Percentiles rank a stretch among this genome's conserved stretches.
phyloP scores from a whole-genome alignment of 2,329 filamentous ascomycete genomes.

The Cryphonectria radicalis region DNA sequence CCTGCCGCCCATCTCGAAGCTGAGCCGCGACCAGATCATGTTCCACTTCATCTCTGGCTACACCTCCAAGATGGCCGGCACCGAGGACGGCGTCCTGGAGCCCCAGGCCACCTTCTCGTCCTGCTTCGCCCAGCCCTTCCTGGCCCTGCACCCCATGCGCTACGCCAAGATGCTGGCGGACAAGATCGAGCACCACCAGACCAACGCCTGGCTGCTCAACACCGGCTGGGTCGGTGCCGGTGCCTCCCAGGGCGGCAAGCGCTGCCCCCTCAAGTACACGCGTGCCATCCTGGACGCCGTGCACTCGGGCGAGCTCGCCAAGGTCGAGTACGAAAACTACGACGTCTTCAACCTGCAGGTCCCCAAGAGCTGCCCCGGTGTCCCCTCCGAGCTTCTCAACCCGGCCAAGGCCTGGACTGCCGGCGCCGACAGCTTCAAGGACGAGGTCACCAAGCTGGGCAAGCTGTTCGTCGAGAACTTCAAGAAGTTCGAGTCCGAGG shows the following conservation, averaged over 20 bases:
- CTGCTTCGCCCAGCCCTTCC: constrained; percentile 99
- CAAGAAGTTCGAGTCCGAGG: constrained; percentile 88
- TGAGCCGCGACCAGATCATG: constrained; percentile 94
- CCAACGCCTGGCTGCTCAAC: constrained; percentile 98
- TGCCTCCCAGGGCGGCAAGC: constrained; percentile 88
- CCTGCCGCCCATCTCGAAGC: constrained; percentile 95
- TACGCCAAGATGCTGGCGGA: constrained; percentile 98
- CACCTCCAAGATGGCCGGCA: constrained; percentile 99
- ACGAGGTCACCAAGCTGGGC: constrained; percentile 89
- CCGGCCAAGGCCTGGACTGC: constrained; percentile 91
- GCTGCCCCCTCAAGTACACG: constrained; percentile 98
- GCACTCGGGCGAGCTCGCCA: constrained; percentile 93
- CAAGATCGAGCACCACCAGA: constrained; percentile 94
- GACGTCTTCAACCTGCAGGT: constrained; percentile 96
- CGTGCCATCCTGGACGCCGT: constrained; percentile 98
- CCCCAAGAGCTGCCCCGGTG: constrained; percentile 87
- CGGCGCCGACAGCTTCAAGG: constrained; percentile 78
- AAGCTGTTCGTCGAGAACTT: constrained; percentile 95
- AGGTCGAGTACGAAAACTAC: constrained; percentile 92
- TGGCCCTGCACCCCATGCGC: constrained; percentile 98
- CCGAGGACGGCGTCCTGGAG: constrained; percentile 94
- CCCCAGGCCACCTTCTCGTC: constrained; percentile 98
- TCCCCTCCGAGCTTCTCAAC: constrained; percentile 92
- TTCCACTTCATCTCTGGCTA: constrained; percentile 99
- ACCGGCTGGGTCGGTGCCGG: constrained; percentile 96